Percentiles rank a stretch among this genome's conserved stretches.
phyloP scores from a whole-genome alignment of 805 yeast species.

The Torulaspora gathmanii region DNA sequence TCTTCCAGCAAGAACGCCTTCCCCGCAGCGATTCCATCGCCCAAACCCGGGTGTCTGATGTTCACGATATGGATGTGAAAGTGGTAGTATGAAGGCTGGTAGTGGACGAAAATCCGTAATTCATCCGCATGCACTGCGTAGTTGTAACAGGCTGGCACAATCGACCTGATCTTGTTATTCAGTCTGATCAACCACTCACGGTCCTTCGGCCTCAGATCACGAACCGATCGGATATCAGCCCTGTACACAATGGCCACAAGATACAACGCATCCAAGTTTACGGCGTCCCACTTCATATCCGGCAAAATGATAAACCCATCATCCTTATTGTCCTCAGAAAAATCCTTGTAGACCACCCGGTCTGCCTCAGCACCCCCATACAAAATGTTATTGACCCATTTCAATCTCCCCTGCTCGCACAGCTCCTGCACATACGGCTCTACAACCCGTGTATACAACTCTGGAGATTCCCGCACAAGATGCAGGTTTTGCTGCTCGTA shows the following conservation, averaged over 20 bases:
- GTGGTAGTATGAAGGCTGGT: conserved; percentile 95
- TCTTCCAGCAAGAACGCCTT: conserved; percentile 80
- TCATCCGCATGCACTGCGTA: conserved; percentile 45
- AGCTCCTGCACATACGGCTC: conserved; percentile 71
- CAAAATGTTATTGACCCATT: conserved; percentile 87
- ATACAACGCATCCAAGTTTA: conserved; percentile 63
- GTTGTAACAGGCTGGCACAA: conserved; percentile 47
- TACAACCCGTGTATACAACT: conserved; percentile 55
- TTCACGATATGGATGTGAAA: conserved; percentile 90
- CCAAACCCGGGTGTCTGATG: conserved; percentile 60
- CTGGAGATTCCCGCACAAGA: conserved; percentile 76
- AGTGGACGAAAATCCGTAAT: conserved; percentile 77
- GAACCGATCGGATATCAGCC: conserved; percentile 60
- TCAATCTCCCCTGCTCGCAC: conserved; percentile 63
- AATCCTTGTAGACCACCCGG: conserved; percentile 62
- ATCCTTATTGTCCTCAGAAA: conserved; percentile 39
- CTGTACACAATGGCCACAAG: conserved; percentile 71
- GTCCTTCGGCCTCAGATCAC: conserved; percentile 65
- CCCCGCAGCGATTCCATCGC: conserved; percentile 67
- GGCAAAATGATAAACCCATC: conserved; percentile 76
- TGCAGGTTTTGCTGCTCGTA: conserved; percentile 57
- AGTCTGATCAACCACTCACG: conserved; percentile 52
- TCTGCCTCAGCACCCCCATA: conserved; percentile 81
- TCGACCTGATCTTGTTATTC: conserved; percentile 41
- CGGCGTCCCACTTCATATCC: conserved; percentile 95